These are phyloP conservation scores for Cladosporium cucumerinum DNA, from an alignment of 2,329 filamentous ascomycete genomes.

Conservation along the genomic window DNA sequence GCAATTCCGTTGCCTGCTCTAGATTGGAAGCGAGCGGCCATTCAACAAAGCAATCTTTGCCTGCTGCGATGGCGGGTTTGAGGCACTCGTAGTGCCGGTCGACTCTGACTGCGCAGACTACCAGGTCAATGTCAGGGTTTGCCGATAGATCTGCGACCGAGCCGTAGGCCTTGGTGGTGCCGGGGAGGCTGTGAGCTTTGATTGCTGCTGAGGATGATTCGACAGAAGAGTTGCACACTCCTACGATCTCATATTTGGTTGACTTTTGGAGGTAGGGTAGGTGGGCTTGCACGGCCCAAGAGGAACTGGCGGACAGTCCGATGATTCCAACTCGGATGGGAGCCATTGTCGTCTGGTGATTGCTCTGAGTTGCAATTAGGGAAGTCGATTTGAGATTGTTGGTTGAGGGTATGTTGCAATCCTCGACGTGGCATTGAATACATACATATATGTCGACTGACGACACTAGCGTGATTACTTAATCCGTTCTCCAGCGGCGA, in stretches of 20 bases:
- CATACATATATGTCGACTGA: neutral
- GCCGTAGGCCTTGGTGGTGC: constrained; percentile 43
- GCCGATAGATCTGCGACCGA: constrained; percentile 43
- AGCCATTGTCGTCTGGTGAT: constrained; percentile 36
- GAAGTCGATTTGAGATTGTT: neutral
- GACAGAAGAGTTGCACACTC: constrained; percentile 48
- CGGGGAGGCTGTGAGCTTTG: constrained; percentile 36
- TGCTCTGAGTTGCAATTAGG: neutral
- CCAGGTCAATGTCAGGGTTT: constrained; percentile 48
- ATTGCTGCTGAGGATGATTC: constrained; percentile 45
- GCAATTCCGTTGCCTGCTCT: constrained; percentile 43
- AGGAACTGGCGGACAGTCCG: constrained; percentile 54
- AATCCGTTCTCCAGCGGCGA: neutral
- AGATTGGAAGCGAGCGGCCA: constrained; percentile 47
- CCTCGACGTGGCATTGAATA: neutral
- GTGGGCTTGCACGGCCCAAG: constrained; percentile 57
- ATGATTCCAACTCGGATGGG: constrained; percentile 57
- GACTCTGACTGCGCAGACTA: constrained; percentile 46
- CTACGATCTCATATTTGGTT: constrained; percentile 46
- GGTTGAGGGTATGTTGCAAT: neutral
- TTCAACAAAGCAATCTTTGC: constrained; percentile 51
- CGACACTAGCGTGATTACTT: neutral
- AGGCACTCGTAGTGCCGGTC: constrained; percentile 43
- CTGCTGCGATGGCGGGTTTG: constrained; percentile 42
- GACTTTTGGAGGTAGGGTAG: constrained; percentile 57